These are phyloP conservation scores for Acrasis kona DNA, from an alignment of 78 protist genomes.

Conservation along the genomic window DNA sequence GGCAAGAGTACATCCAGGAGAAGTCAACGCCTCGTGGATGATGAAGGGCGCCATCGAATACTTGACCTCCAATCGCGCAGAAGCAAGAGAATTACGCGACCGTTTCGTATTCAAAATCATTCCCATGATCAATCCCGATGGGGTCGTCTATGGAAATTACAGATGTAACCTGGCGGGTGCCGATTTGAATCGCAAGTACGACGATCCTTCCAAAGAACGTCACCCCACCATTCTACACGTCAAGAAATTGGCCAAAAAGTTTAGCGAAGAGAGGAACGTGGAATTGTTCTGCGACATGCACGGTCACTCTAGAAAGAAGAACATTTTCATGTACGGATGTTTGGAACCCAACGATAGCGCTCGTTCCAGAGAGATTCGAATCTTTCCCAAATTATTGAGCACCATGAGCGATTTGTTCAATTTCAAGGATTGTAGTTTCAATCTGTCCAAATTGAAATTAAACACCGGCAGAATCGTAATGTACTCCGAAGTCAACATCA, in stretches of 20 bases:
- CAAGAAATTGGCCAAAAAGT: constrained; percentile 3
- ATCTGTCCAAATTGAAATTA: too few relatives aligned
- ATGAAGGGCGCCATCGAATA: constrained; percentile 53
- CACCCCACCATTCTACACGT: constrained; percentile 37
- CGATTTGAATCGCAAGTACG: constrained; percentile 66
- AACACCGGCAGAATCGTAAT: too few relatives aligned
- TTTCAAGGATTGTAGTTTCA: too few relatives aligned
- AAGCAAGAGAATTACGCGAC: constrained; percentile 37
- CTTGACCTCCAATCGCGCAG: constrained; percentile 17
- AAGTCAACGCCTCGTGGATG: constrained; percentile 49
- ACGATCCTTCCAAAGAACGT: neutral
- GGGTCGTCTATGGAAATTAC: constrained; percentile 71
- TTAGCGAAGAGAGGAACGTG: constrained; percentile 41
- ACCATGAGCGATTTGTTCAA: too few relatives aligned
- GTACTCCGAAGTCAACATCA: too few relatives aligned
- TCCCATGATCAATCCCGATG: constrained; percentile 85
- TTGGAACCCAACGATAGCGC: too few relatives aligned
- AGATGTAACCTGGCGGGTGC: constrained; percentile 49
- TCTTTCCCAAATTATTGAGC: too few relatives aligned
- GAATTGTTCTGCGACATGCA: constrained; percentile 42
- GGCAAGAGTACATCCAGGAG: constrained; percentile 83
- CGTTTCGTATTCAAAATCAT: constrained; percentile 59
- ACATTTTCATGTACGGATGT: constrained; percentile 44
- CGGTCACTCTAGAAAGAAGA: constrained; percentile 36
- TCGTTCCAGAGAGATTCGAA: too few relatives aligned